phyloP scores from a whole-genome alignment of 208 protist genomes.

The Angomonas ambiguus region DNA sequence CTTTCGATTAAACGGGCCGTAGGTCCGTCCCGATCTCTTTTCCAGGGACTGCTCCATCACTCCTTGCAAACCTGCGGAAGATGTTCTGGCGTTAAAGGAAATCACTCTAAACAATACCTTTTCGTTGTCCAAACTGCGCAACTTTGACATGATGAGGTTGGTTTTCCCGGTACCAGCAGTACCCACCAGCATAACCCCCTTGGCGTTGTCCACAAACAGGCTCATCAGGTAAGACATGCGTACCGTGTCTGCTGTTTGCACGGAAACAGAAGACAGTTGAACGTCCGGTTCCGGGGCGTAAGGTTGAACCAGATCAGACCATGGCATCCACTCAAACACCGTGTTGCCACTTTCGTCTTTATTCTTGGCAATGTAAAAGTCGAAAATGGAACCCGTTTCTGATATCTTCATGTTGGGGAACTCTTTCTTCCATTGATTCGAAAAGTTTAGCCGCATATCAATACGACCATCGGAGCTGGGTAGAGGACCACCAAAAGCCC shows the following conservation, averaged over 20 bases:
- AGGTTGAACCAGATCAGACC: constrained; percentile 89
- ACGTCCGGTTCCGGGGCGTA: constrained; percentile 87
- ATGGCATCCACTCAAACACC: constrained; percentile 89
- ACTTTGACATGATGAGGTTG: constrained; percentile 95
- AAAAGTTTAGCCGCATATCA: constrained; percentile 93
- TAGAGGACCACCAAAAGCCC: constrained; percentile 96
- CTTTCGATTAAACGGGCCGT: constrained; percentile 94
- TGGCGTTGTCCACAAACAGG: constrained; percentile 90
- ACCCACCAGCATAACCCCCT: constrained; percentile 96
- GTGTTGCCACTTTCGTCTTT: constrained; percentile 77
- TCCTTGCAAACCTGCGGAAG: constrained; percentile 89
- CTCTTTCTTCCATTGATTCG: constrained; percentile 94
- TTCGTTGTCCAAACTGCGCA: constrained; percentile 90
- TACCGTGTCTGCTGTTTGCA: constrained; percentile 94
- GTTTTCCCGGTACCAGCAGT: constrained; percentile 97
- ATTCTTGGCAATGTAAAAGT: constrained; percentile 93
- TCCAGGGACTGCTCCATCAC: constrained; percentile 96
- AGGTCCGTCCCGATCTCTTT: constrained; percentile 95
- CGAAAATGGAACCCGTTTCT: constrained; percentile 92
- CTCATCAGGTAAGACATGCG: constrained; percentile 95
- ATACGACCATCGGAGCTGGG: constrained; percentile 92
- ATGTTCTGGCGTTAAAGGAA: constrained; percentile 96
- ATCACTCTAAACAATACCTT: constrained; percentile 91
- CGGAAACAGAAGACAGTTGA: constrained; percentile 90
- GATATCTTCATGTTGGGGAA: constrained; percentile 92